Conservation (phyloP, 257 asterid species). For the Nicotiana benthamiana region DNA sequence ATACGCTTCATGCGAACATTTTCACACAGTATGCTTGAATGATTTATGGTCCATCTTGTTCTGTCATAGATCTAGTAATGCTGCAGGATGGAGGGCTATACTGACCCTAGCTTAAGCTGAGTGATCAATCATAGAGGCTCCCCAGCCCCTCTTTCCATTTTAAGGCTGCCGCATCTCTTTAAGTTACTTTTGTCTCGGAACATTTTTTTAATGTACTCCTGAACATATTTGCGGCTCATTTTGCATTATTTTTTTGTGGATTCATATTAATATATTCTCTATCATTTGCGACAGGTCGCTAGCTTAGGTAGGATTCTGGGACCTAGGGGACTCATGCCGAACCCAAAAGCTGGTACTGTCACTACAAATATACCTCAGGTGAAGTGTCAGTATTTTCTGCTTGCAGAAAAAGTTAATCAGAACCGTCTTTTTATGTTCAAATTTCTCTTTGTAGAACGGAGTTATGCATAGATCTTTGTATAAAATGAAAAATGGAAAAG, state of each 20-base stretch:
- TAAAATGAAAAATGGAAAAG: not conserved
- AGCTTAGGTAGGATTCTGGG: constrained; percentile 85
- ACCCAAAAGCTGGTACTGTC: constrained; percentile 98
- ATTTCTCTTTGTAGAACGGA: not conserved
- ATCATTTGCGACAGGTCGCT: constrained; percentile 59
- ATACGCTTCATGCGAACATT: not conserved
- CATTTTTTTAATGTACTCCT: not conserved
- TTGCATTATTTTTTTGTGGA: not conserved
- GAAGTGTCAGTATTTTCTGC: constrained; percentile 10
- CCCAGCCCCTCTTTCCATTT: not conserved
- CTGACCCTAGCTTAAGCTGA: not conserved
- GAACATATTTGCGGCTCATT: not conserved
- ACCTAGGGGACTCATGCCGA: constrained; percentile 97
- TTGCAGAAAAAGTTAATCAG: not conserved
- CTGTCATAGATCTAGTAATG: too few species aligned
- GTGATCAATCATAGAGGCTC: not conserved
- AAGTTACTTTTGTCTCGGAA: not conserved
- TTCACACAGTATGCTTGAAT: too few species aligned
- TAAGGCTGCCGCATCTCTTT: not conserved
- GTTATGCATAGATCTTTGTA: not conserved
- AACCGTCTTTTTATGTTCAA: not conserved
- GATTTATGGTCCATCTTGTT: too few species aligned
- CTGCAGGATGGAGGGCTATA: not conserved
- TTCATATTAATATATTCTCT: not conserved
- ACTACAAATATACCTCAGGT: constrained; percentile 97